Base-by-base conservation (phyloP, 2,329 filamentous ascomycete species). In the Claviceps sp. region DNA sequence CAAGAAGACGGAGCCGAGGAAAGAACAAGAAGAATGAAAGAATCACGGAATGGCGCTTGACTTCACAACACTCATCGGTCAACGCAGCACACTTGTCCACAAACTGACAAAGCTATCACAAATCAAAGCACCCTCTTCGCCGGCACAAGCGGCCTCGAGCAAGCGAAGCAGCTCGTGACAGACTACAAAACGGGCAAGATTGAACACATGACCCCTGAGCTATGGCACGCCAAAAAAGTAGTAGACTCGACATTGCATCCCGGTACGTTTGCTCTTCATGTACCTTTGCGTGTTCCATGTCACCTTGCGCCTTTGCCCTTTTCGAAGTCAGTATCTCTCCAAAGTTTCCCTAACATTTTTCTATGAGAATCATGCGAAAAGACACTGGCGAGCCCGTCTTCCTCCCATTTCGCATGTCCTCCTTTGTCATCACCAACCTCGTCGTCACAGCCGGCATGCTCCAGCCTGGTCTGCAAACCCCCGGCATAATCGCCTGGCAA, bases 401-500 rank as follows among this genome's bases (percentile, higher is more conserved):
- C 61, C 77, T 98, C 18, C 93, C 93, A 20, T 97, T 97, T 67
- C 87, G 93, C 66, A 98, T 98, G 93, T 97, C 91, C 50, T 86
- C 80, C 70, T 98, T 93, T 66, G 89, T 95, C 51, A 70, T 97
- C 52, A 90, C 90, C 57, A 98, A 98, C 70, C 72, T 98, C 66
- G 76, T 97, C 53, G 91, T 97, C 55, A 98, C 93, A 46, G 91
- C 84, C 6, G 93, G 93, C 62, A 98, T 98, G 93, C 84, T 98
- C 52, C 93, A 91, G 50, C 93, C 93, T 3, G 86, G 86, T 9
- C 78, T 97, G 24, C 74, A 79, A 61, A 95, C 85, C 45, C 78
- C 79, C 43, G 93, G 91, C 50, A 96, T 88, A 5, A 76, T 97
- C 40, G 84, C 85, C 58, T 98, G 93, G 93, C 93, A 98, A 71